Percentiles rank a stretch among this genome's conserved stretches.
Conservation (phyloP, 345 rosid species). For the Firmiana major region DNA sequence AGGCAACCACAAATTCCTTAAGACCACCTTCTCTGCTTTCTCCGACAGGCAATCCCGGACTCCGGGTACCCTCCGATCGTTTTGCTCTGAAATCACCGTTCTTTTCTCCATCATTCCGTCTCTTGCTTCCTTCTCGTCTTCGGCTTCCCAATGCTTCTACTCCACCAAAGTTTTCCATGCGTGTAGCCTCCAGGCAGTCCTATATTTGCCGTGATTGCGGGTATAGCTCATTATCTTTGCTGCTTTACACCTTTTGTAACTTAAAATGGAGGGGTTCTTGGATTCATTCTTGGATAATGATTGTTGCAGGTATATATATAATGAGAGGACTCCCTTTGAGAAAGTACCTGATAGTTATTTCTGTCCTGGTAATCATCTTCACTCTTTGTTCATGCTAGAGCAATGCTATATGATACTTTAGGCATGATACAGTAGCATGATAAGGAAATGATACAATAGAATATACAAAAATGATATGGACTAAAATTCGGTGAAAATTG, state of each 20-base stretch:
- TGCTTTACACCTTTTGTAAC: not conserved
- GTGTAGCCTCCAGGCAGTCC: constrained; percentile 75
- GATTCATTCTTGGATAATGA: not conserved
- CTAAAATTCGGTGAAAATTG: too few species aligned
- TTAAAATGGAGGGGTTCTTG: not conserved
- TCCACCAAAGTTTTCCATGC: constrained; percentile 67
- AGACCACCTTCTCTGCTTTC: constrained; percentile 31
- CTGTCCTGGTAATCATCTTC: constrained; percentile 60
- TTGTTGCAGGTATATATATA: constrained; percentile 74
- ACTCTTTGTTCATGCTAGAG: not conserved
- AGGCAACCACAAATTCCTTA: constrained; percentile 22
- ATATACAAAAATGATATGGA: too few species aligned
- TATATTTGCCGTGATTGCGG: constrained; percentile 97
- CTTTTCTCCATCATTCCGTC: constrained; percentile 49
- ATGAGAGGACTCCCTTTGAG: constrained; percentile 84
- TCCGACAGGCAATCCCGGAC: constrained; percentile 34
- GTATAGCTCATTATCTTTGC: constrained; percentile 21
- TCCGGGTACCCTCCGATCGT: constrained; percentile 32
- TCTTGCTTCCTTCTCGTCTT: constrained; percentile 33
- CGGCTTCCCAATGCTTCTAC: constrained; percentile 23
- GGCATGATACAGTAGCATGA: too few species aligned
- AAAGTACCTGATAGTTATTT: constrained; percentile 69
- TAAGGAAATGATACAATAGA: too few species aligned
- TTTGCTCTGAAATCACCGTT: constrained; percentile 52
- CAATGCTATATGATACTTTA: not conserved